Percentiles rank a stretch among this genome's conserved stretches.
Evolutionary conservation across 2,329 filamentous ascomycete species (phyloP).

Genomic region (Lachnellula arida): DNA sequence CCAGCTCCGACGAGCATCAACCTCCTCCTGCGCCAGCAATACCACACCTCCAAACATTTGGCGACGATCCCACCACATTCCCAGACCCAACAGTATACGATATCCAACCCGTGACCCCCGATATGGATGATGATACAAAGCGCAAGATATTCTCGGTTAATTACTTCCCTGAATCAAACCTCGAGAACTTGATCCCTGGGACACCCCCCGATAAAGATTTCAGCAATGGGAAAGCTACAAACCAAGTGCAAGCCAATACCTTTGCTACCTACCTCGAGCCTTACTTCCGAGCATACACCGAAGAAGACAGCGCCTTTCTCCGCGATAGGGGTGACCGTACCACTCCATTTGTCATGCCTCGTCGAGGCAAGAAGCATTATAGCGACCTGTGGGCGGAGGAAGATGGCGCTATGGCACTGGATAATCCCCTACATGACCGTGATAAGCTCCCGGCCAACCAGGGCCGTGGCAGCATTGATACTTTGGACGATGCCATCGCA

Average conservation of each 20-base stretch:
- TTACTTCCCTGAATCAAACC: slow-evolving; percentile 72
- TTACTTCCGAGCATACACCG: slow-evolving; percentile 81
- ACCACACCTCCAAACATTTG: slow-evolving; percentile 75
- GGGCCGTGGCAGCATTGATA: slow-evolving; percentile 77
- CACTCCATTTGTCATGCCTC: slow-evolving; percentile 79
- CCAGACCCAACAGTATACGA: slow-evolving; percentile 92
- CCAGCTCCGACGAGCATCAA: slow-evolving; percentile 53
- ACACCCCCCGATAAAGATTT: slow-evolving; percentile 92
- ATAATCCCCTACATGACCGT: slow-evolving; percentile 55
- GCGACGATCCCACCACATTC: slow-evolving; percentile 86
- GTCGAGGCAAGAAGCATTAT: slow-evolving; percentile 80
- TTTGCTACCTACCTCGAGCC: slow-evolving; percentile 92
- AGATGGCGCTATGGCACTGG: slow-evolving; percentile 73
- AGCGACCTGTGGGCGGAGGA: slow-evolving; percentile 91
- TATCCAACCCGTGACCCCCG: slow-evolving; percentile 68
- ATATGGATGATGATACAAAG: slow-evolving; percentile 80
- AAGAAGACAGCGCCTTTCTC: slow-evolving; percentile 91
- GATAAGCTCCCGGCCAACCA: slow-evolving; percentile 75
- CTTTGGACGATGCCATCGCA: slow-evolving; percentile 78
- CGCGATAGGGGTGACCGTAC: slow-evolving; percentile 84
- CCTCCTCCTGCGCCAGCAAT: slow-evolving; percentile 56
- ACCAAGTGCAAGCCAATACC: slow-evolving; percentile 89
- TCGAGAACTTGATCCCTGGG: slow-evolving; percentile 81
- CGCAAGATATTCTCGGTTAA: slow-evolving; percentile 86
- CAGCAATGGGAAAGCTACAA: slow-evolving; percentile 85